These are phyloP conservation scores for Monilinia polystroma DNA, from an alignment of 2,329 filamentous ascomycete genomes.

Conservation along the genomic window DNA sequence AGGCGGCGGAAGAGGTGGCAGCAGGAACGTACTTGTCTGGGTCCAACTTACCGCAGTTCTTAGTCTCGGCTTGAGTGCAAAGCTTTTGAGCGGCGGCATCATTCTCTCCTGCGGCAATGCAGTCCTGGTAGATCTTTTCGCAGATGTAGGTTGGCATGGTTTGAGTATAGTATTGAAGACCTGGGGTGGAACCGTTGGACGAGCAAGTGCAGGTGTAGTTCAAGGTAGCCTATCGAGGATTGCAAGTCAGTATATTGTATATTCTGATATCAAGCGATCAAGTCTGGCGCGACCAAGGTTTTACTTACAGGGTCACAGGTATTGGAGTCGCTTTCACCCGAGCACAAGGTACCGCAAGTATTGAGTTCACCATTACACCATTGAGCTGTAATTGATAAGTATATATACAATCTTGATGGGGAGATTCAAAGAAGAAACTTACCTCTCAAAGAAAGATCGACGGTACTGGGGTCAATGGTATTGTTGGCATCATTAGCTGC, in stretches of 20 bases:
- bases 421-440: slow-evolving; percentile 15
- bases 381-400: slow-evolving; percentile 41
- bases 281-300: background rate
- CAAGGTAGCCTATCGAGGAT: slow-evolving; percentile 46
- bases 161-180: slow-evolving; percentile 55
- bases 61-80: slow-evolving; percentile 47
- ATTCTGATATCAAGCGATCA: slow-evolving; percentile 16
- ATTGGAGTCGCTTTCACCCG: slow-evolving; percentile 47
- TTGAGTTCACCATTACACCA: slow-evolving; percentile 61
- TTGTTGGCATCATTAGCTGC: slow-evolving; percentile 30
- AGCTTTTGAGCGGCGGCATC: slow-evolving; percentile 46
- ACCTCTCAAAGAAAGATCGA: slow-evolving; percentile 32
- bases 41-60: slow-evolving; percentile 51
- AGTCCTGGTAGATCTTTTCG: slow-evolving; percentile 50
- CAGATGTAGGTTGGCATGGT: slow-evolving; percentile 63
- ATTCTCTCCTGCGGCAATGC: slow-evolving; percentile 47
- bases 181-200: slow-evolving; percentile 51
- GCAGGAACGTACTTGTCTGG: slow-evolving; percentile 37
- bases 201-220: slow-evolving; percentile 57
- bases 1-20: slow-evolving; percentile 42
- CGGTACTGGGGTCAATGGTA: slow-evolving; percentile 34
- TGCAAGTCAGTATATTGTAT: background rate
- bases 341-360: slow-evolving; percentile 60
- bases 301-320: slow-evolving; percentile 58
- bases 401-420: background rate